Conservation (phyloP, 2,329 filamentous ascomycete species). For the Chaetothyriales sp. region DNA sequence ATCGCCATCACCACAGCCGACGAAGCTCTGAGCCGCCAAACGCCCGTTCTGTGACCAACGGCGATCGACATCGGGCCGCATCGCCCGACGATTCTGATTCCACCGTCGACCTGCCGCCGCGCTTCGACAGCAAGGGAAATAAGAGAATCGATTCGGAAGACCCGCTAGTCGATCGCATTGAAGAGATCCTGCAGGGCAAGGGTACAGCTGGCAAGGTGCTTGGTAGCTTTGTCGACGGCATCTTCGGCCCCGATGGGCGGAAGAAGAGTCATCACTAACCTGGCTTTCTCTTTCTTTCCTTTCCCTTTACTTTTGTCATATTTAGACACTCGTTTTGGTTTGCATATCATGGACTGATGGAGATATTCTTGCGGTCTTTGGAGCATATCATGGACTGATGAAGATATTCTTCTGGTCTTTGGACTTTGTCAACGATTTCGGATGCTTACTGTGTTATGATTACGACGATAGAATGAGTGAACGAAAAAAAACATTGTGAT, state of each 20-base stretch:
- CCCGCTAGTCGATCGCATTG: slow-evolving; percentile 22
- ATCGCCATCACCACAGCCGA: slow-evolving; percentile 14
- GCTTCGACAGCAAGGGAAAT: slow-evolving; percentile 29
- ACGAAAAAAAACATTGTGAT: background rate
- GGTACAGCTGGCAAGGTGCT: slow-evolving; percentile 17
- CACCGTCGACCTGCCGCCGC: slow-evolving; percentile 29
- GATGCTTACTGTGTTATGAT: background rate
- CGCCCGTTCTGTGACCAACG: slow-evolving; percentile 11
- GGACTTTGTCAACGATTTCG: background rate
- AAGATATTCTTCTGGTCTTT: background rate
- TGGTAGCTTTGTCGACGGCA: slow-evolving; percentile 17
- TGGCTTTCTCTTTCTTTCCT: background rate
- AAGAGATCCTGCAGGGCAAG: slow-evolving; percentile 24
- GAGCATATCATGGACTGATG: background rate
- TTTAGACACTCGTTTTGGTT: background rate
- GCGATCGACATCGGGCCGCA: slow-evolving; percentile 1
- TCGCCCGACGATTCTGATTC: slow-evolving; percentile 24
- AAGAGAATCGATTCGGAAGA: slow-evolving; percentile 23
- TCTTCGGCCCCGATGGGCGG: slow-evolving; percentile 13
- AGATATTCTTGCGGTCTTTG: background rate
- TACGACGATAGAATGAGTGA: background rate
- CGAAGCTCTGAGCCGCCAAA: slow-evolving; percentile 12
- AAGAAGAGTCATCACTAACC: slow-evolving; percentile 2
- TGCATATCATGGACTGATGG: background rate
- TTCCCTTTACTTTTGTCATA: too few relatives aligned